Percentiles rank a stretch among this genome's conserved stretches.
These are phyloP conservation scores for Erodium texanum DNA, from an alignment of 441 rosid genomes.

Conservation along the genomic window DNA sequence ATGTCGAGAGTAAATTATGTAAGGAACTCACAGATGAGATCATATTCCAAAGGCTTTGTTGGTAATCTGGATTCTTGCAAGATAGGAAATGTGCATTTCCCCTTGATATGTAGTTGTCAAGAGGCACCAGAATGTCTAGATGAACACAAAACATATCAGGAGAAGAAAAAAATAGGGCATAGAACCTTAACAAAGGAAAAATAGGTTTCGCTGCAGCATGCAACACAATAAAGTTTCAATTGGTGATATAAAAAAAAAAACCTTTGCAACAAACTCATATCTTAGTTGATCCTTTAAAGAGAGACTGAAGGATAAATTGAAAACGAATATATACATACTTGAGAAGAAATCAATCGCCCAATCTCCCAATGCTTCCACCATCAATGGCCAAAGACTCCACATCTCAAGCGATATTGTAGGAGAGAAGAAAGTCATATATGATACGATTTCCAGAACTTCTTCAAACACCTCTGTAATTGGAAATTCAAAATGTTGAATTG, in stretches of 20 bases:
- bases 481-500: not conserved
- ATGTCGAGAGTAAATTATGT: not conserved
- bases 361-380: conserved; percentile 83
- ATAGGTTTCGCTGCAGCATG: too few species aligned
- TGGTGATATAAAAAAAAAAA: not conserved
- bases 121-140: conserved; percentile 86
- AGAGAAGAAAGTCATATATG: conserved; percentile 86
- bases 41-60: conserved; percentile 90
- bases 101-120: conserved; percentile 86
- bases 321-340: conserved; percentile 40
- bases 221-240: not conserved
- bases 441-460: conserved; percentile 95
- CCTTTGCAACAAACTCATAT: not conserved
- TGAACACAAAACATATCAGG: not conserved
- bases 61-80: conserved; percentile 90
- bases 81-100: conserved; percentile 75
- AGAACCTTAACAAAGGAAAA: not conserved
- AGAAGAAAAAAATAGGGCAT: not conserved
- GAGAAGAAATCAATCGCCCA: conserved; percentile 99
- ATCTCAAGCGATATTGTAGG: conserved; percentile 91
- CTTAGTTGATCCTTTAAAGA: not conserved
- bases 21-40: conserved; percentile 33
- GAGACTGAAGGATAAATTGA: not conserved
- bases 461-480: conserved; percentile 75
- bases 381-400: conserved; percentile 98